Conservation (phyloP, 2,329 filamentous ascomycete species). For the Tolypocladium paradoxum region DNA sequence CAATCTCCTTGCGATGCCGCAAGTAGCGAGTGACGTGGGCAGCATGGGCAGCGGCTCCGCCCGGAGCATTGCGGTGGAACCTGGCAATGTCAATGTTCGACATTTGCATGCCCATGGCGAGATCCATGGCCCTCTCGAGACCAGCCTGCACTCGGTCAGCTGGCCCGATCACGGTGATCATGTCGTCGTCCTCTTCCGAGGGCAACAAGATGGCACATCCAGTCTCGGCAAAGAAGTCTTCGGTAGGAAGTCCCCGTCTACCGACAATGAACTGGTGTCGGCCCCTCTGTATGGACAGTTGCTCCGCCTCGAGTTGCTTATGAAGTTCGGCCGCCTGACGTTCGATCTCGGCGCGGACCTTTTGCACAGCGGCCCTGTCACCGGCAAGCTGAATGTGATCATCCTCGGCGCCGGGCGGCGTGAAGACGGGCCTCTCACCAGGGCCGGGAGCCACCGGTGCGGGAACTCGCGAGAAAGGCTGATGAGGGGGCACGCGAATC, state of each 20-base stretch:
- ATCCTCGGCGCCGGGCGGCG: conserved; percentile 54
- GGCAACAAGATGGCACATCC: conserved; percentile 84
- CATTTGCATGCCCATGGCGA: conserved; percentile 79
- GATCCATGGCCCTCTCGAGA: conserved; percentile 74
- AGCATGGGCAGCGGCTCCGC: conserved; percentile 67
- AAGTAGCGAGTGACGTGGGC: conserved; percentile 82
- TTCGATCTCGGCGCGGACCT: conserved; percentile 72
- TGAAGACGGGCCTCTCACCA: conserved; percentile 59
- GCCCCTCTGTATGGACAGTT: conserved; percentile 72
- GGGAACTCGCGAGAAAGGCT: conserved; percentile 61
- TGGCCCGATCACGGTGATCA: conserved; percentile 76
- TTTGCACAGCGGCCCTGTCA: conserved; percentile 72
- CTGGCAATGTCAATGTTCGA: conserved; percentile 72
- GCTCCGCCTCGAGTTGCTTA: conserved; percentile 63
- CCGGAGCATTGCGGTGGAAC: conserved; percentile 63
- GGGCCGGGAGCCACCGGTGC: conserved; percentile 50
- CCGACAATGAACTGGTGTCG: conserved; percentile 94
- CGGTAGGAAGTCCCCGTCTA: conserved; percentile 63
- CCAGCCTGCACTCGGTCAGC: conserved; percentile 61
- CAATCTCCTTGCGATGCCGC: conserved; percentile 68
- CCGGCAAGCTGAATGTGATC: conserved; percentile 78
- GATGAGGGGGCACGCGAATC: conserved; percentile 73
- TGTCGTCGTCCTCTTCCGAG: conserved; percentile 66
- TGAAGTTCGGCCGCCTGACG: conserved; percentile 65
- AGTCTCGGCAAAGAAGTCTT: conserved; percentile 83